phyloP scores from a whole-genome alignment of 768 basidiomycete genomes.

The Boletus coccyginus region DNA sequence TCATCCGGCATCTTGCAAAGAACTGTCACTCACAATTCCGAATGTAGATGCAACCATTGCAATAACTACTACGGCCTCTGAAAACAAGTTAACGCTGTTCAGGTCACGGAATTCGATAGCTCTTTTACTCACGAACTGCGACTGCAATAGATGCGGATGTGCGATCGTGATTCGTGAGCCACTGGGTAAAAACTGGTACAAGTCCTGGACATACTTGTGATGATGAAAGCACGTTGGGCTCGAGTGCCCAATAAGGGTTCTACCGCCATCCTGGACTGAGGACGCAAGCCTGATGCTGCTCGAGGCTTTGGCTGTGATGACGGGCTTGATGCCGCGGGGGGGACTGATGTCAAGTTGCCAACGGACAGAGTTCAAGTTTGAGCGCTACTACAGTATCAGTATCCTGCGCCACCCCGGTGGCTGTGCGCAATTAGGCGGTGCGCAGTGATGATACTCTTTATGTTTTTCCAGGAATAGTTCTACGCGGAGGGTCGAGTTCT shows the following conservation, averaged over 20 bases:
- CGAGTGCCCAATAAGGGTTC: conserved; percentile 71
- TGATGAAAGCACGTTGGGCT: conserved; percentile 70
- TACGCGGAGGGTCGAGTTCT: no score
- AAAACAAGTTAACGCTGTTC: conserved; percentile 3
- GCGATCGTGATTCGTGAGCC: conserved; percentile 8
- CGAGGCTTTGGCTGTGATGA: conserved; percentile 12
- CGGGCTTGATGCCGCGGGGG: conserved; percentile 1
- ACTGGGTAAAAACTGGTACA: not conserved
- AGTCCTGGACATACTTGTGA: conserved; percentile 51
- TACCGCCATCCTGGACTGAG: conserved; percentile 51
- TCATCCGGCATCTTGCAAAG: not conserved
- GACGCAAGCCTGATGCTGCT: conserved; percentile 10
- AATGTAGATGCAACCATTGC: conserved; percentile 74
- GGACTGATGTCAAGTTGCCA: not conserved
- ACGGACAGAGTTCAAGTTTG: not conserved
- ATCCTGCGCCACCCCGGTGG: conserved; percentile 6
- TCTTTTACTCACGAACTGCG: conserved; percentile 51
- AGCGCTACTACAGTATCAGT: not conserved
- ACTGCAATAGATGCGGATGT: conserved; percentile 34
- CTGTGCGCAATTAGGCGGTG: conserved; percentile 10
- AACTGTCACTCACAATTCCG: conserved; percentile 45
- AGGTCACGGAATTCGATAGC: not conserved
- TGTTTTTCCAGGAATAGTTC: no score
- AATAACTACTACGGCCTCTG: conserved; percentile 75
- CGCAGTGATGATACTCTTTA: no score